phyloP scores from a whole-genome alignment of 1,284 basidiomycete genomes.

The Termitomyces sp. region DNA sequence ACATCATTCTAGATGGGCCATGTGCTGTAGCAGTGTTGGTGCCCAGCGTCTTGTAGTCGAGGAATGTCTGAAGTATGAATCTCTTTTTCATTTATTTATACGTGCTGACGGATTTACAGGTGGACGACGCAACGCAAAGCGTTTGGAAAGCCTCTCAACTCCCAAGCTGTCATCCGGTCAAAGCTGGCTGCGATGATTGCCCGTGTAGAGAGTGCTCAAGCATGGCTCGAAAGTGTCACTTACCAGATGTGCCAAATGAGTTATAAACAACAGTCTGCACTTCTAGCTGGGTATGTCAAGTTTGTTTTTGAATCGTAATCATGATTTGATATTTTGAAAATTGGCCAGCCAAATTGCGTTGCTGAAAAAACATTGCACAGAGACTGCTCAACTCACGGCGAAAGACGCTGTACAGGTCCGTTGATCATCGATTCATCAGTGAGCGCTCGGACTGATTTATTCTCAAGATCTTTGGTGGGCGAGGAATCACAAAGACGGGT shows the following conservation, averaged over 20 bases:
- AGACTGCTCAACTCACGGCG: constrained; percentile 56
- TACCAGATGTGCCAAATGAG: constrained; percentile 78
- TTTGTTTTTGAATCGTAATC: neutral
- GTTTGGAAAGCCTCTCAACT: constrained; percentile 71
- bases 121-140: constrained; percentile 68
- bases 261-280: constrained; percentile 33
- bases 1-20: constrained; percentile 29
- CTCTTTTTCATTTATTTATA: neutral
- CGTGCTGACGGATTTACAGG: constrained; percentile 25
- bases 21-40: constrained; percentile 36
- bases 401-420: constrained; percentile 54
- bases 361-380: constrained; percentile 60
- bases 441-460: neutral
- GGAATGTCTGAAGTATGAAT: constrained; percentile 55
- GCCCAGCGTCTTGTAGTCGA: constrained; percentile 58
- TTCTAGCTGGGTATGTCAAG: constrained; percentile 41
- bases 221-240: constrained; percentile 77
- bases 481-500: constrained; percentile 58
- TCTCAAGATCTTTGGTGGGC: constrained; percentile 58
- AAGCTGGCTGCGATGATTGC: constrained; percentile 79
- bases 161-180: constrained; percentile 73
- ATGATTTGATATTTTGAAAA: neutral
- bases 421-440: neutral
- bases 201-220: constrained; percentile 68
- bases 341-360: constrained; percentile 55